Conservation (phyloP, 768 basidiomycete genomes). For the Calvatia gigantea region DNA sequence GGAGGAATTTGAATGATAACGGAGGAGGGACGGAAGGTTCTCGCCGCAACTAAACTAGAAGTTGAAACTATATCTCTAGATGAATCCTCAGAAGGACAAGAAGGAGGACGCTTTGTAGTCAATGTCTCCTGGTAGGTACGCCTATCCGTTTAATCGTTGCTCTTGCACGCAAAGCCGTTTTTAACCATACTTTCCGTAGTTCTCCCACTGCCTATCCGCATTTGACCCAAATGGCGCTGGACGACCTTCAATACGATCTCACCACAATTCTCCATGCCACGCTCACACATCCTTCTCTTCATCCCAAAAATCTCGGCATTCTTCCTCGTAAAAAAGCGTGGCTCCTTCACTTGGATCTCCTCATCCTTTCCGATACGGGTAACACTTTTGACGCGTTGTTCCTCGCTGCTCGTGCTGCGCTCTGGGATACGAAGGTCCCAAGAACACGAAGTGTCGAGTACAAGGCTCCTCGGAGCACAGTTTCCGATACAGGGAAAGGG, state of each 20-base stretch:
- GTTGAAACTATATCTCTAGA: slow-evolving; percentile 55
- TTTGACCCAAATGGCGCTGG: slow-evolving; percentile 56
- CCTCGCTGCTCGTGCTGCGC: slow-evolving; percentile 72
- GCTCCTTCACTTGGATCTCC: slow-evolving; percentile 72
- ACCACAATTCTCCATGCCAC: slow-evolving; percentile 59
- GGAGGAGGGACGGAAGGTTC: slow-evolving; percentile 68
- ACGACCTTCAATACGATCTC: slow-evolving; percentile 76
- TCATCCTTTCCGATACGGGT: slow-evolving; percentile 70
- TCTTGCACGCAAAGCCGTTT: background rate
- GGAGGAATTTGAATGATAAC: slow-evolving; percentile 37
- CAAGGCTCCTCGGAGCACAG: slow-evolving; percentile 35
- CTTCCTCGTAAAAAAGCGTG: slow-evolving; percentile 64
- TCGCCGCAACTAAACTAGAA: slow-evolving; percentile 77
- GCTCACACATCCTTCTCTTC: slow-evolving; percentile 62
- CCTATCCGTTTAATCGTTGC: background rate
- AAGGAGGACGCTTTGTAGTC: slow-evolving; percentile 42
- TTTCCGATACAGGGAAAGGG: background rate
- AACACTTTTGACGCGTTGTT: slow-evolving; percentile 78
- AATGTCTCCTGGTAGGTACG: slow-evolving; percentile 73
- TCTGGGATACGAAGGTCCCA: slow-evolving; percentile 82
- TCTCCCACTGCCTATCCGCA: slow-evolving; percentile 81
- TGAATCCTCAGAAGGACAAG: slow-evolving; percentile 53
- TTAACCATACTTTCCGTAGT: slow-evolving; percentile 32
- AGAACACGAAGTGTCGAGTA: slow-evolving; percentile 70
- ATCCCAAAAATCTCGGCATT: slow-evolving; percentile 61